Evolutionary conservation across 192 early-diverging fungal genomes (phyloP).

Genomic region (Coemansia sp.): DNA sequence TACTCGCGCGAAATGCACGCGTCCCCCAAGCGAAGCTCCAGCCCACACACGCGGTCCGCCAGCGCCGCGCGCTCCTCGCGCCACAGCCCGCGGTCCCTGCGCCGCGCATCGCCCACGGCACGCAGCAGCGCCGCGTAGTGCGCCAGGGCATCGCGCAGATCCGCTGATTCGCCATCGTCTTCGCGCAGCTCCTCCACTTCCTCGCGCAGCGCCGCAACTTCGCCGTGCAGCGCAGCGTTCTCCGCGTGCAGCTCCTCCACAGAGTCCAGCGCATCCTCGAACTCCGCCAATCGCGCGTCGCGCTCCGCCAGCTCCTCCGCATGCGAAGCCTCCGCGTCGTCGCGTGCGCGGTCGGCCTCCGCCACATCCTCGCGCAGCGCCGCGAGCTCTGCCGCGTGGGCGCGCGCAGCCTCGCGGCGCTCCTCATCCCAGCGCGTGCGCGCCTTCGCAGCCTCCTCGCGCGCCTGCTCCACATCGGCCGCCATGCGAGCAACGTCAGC

Average conservation of each 20-base stretch:
- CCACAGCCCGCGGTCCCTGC: slow-evolving; percentile 35
- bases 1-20: slow-evolving; percentile 6
- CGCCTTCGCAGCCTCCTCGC: slow-evolving; percentile 5
- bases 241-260: slow-evolving; percentile 14
- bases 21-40: not conserved
- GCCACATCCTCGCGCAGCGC: not conserved
- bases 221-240: slow-evolving; percentile 13
- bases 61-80: slow-evolving; percentile 14
- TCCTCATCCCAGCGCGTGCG: slow-evolving; percentile 22
- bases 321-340: not conserved
- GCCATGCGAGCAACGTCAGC: slow-evolving; percentile 32
- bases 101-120: slow-evolving; percentile 18
- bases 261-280: not conserved
- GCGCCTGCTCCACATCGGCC: slow-evolving; percentile 23
- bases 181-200: slow-evolving; percentile 19
- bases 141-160: slow-evolving; percentile 15
- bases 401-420: slow-evolving; percentile 21
- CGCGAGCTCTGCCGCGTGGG: slow-evolving; percentile 19
- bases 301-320: slow-evolving; percentile 6
- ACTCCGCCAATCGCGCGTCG: slow-evolving; percentile 18
- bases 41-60: slow-evolving; percentile 12
- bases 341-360: not conserved
- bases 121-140: slow-evolving; percentile 36
- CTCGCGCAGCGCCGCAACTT: slow-evolving; percentile 18
- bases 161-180: slow-evolving; percentile 5